Evolutionary conservation across 202 grass and related monocot genomes (phyloP), one percentile per base, ranked within the genome.

Genomic region (Schoenoplectus triqueter): DNA sequence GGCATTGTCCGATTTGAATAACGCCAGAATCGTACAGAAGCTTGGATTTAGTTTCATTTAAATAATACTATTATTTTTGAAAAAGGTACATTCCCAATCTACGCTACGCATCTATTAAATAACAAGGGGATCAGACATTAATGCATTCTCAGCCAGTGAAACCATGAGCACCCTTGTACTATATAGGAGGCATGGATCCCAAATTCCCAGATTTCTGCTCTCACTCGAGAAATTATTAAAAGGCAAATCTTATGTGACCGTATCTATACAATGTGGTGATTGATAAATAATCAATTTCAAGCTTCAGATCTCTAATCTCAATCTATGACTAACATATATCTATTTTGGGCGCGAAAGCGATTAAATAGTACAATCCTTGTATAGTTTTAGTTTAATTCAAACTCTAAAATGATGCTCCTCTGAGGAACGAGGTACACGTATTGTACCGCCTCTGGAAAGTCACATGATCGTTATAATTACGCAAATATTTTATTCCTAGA

Each of bases 51-150:
- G 8, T 21, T 7, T 11, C 2, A 40, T 39, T 40, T 66, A 11
- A 69, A 69, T 5, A 0, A 72, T 48, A n/a, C 47, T 17, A 14
- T 18, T 18, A 15, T 46, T 71, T 56, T 49, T 13, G 1, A 31
- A 75, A 76, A 76, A 39, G 51, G 51, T 15, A 48, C 5, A 18
- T 72, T 5, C 0, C 11, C 20, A 76, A 56, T 21, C 31, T 39
- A 75, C 31, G 31, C 31, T 31, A 31, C 20, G 49, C 72, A 55
- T 76, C 20, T 22, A 76, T 40, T 77, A 77, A 77, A 77, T 77
- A 40, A 77, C 40, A 7, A 13, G 18, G 73, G 73, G 19, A 72
- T 48, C 69, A 72, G 31, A 31, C 7, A 72, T 49, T 17, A 8
- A 47, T 72, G 44, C 69, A 72, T 4, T 1, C 69, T 72, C 69